phyloP scores from a whole-genome alignment of 306 rosid species.

The Cicer pinnatifidum region DNA sequence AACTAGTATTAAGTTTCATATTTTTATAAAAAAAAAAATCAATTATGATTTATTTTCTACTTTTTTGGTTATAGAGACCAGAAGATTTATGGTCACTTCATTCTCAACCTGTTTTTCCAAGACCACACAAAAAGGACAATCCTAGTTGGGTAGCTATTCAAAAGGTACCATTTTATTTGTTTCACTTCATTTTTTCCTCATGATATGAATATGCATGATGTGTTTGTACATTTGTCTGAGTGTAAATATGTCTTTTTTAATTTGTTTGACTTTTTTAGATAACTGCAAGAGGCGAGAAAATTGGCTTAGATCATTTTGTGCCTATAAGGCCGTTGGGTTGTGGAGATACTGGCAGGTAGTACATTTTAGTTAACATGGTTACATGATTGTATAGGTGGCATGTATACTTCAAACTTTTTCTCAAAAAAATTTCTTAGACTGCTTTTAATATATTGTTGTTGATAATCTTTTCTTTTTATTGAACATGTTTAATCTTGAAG shows the following conservation, averaged over 20 bases:
- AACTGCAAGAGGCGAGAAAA: constrained; percentile 59
- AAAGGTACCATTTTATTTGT: constrained; percentile 59
- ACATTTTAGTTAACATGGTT: neutral
- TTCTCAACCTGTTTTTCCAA: constrained; percentile 77
- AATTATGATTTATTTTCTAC: neutral
- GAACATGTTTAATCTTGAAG: constrained; percentile 1
- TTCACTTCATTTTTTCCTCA: constrained; percentile 19
- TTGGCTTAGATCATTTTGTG: constrained; percentile 82
- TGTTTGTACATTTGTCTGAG: neutral
- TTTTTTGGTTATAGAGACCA: constrained; percentile 69
- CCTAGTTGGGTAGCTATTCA: constrained; percentile 88
- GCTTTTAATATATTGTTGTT: neutral
- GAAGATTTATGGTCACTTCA: constrained; percentile 93
- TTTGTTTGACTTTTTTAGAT: constrained; percentile 54
- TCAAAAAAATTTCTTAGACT: neutral
- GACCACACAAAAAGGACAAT: constrained; percentile 80
- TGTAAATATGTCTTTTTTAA: constrained; percentile 4
- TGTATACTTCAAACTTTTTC: neutral
- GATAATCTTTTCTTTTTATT: constrained; percentile 22
- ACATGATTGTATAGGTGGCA: neutral
- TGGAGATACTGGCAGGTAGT: constrained; percentile 96
- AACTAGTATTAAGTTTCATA: neutral
- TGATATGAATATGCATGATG: constrained; percentile 4
- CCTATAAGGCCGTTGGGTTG: constrained; percentile 88
- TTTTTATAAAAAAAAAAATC: neutral